Conservation (phyloP, 2,329 filamentous ascomycete genomes). For the Chaetomiaceae sp. region DNA sequence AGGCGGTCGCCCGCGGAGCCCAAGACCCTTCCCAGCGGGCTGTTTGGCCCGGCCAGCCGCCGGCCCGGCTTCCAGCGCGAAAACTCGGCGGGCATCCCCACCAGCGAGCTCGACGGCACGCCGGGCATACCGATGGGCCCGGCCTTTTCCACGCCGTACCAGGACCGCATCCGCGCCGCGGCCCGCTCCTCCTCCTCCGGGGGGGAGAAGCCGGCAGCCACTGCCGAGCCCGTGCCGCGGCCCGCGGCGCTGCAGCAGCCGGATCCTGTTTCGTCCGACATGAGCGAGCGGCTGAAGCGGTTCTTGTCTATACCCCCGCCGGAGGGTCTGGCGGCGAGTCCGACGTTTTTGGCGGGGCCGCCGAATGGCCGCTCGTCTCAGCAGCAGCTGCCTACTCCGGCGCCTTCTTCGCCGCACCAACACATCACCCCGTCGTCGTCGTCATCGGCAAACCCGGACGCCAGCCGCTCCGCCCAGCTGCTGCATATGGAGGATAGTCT, state of each 20-base stretch:
- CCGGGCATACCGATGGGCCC: conserved; percentile 52
- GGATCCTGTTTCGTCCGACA: conserved; percentile 27
- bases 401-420: background rate
- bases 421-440: conserved; percentile 4
- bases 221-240: conserved; percentile 7
- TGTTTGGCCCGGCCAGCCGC: conserved; percentile 29
- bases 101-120: conserved; percentile 61
- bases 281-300: conserved; percentile 49
- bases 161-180: conserved; percentile 55
- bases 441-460: conserved; percentile 10
- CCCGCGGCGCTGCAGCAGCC: conserved; percentile 8
- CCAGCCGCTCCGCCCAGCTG: conserved; percentile 33
- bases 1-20: conserved; percentile 26
- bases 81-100: conserved; percentile 52
- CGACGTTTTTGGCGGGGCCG: too few relatives aligned
- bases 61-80: conserved; percentile 39
- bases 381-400: too few relatives aligned
- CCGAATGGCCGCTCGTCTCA: too few relatives aligned
- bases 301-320: conserved; percentile 36
- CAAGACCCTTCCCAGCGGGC: conserved; percentile 30
- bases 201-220: conserved; percentile 26
- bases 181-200: too few relatives aligned
- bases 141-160: conserved; percentile 61
- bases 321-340: too few relatives aligned
- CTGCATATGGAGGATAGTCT: conserved; percentile 49